Percentiles rank a stretch among this genome's conserved stretches.
Evolutionary conservation across 257 asterid species (phyloP).

Genomic region (Ilex aquifolium): DNA sequence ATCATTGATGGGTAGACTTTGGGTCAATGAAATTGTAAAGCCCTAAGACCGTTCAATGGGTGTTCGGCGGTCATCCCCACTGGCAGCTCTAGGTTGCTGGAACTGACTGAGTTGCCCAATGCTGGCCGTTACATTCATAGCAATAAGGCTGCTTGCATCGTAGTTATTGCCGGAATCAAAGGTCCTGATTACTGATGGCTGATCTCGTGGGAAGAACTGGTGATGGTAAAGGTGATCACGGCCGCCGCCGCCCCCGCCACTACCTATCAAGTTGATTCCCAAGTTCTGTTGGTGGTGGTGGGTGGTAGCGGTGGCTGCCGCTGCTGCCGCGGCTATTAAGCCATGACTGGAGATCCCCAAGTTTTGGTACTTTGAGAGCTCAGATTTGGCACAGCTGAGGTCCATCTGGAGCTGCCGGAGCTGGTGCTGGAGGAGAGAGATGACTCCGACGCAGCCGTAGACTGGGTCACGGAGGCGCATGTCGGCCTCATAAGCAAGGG

Average conservation of each 20-base stretch:
- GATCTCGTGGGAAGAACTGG: conserved; percentile 41
- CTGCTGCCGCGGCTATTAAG: conserved; percentile 29
- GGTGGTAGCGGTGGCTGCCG: conserved; percentile 19
- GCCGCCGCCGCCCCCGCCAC: conserved; percentile 9
- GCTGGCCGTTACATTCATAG: conserved; percentile 61
- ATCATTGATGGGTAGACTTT: not conserved
- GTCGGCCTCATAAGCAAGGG: conserved; percentile 39
- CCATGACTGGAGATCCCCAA: conserved; percentile 28
- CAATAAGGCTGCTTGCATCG: conserved; percentile 68
- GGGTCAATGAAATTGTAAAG: not conserved
- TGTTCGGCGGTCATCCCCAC: conserved; percentile 74
- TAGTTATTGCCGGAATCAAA: conserved; percentile 37
- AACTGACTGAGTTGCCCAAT: conserved; percentile 60
- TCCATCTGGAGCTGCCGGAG: conserved; percentile 41
- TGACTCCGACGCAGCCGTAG: conserved; percentile 41
- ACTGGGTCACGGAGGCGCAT: conserved; percentile 45
- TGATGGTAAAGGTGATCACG: conserved; percentile 26
- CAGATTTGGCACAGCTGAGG: conserved; percentile 36
- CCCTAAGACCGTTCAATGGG: conserved; percentile 82
- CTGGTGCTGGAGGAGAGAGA: conserved; percentile 38
- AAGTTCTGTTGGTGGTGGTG: conserved; percentile 27
- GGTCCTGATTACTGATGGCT: conserved; percentile 37
- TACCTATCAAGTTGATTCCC: conserved; percentile 21
- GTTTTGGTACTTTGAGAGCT: conserved; percentile 36
- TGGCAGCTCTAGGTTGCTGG: conserved; percentile 65